Conservation (phyloP, 2,329 filamentous ascomycete genomes). For the Fonsecaea monophora region DNA sequence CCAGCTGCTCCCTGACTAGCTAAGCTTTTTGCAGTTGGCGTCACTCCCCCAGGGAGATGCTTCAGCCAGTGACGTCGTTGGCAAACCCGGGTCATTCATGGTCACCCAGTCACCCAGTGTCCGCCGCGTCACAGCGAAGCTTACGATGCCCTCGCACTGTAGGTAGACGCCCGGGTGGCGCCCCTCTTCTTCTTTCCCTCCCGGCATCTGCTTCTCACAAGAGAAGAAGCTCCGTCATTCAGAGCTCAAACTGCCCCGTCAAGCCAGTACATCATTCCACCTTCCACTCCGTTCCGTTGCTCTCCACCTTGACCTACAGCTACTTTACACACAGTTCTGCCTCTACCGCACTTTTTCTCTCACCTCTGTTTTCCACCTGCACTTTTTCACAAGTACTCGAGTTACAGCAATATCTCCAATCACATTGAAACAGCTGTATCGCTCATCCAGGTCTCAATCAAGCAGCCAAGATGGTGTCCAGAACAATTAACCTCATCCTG, state of each 20-base stretch:
- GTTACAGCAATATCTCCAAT: slow-evolving; percentile 7
- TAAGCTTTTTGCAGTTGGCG: slow-evolving; percentile 22
- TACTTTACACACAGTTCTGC: slow-evolving; percentile 17
- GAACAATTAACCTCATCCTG: slow-evolving; percentile 49
- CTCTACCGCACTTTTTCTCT: background rate
- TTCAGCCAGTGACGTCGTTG: slow-evolving; percentile 28
- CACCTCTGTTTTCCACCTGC: slow-evolving; percentile 2
- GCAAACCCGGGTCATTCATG: background rate
- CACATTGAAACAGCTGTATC: slow-evolving; percentile 12
- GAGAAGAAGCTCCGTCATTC: slow-evolving; percentile 1
- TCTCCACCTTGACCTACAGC: slow-evolving; percentile 7
- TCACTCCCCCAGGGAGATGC: slow-evolving; percentile 1
- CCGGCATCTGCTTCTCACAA: background rate
- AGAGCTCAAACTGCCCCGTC: background rate
- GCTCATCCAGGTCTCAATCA: slow-evolving; percentile 8
- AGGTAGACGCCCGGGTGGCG: slow-evolving; percentile 1
- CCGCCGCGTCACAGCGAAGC: slow-evolving; percentile 17
- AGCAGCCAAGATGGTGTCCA: slow-evolving; percentile 49
- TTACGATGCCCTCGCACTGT: background rate
- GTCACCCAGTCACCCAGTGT: background rate
- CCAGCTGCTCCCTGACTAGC: slow-evolving; percentile 2
- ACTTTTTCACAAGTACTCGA: slow-evolving; percentile 11
- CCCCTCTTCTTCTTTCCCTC: background rate
- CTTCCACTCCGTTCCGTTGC: slow-evolving; percentile 15
- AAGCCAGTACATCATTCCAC: slow-evolving; percentile 5